phyloP scores from a whole-genome alignment of 2,329 filamentous ascomycete species.

The Paecilomyces formosus region DNA sequence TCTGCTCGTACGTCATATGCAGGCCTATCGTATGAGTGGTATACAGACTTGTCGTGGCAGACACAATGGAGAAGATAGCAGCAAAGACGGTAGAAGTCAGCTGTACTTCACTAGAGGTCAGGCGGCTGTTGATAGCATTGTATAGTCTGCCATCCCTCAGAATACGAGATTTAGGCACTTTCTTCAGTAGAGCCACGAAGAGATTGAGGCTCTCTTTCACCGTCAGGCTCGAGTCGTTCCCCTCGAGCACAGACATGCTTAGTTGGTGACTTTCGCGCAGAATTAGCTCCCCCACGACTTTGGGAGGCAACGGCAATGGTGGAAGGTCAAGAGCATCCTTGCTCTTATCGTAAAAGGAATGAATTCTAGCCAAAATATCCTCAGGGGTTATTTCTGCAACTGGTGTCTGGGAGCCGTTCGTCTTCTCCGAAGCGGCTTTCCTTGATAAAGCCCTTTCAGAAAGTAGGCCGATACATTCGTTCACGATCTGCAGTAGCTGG shows the following conservation, averaged over 20 bases:
- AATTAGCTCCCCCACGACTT: constrained; percentile 54
- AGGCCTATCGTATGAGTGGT: constrained; percentile 26
- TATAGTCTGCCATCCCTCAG: constrained; percentile 28
- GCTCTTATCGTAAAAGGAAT: constrained; percentile 60
- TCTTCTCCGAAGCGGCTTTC: constrained; percentile 31
- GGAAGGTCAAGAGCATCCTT: constrained; percentile 62
- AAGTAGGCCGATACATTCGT: constrained; percentile 33
- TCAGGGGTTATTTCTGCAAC: constrained; percentile 10
- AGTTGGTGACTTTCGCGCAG: constrained; percentile 50
- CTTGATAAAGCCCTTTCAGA: constrained; percentile 42
- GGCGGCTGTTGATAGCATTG: constrained; percentile 21
- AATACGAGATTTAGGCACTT: constrained; percentile 28
- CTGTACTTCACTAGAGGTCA: constrained; percentile 14
- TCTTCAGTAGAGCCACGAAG: constrained; percentile 44
- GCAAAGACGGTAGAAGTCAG: constrained; percentile 25
- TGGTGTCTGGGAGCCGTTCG: constrained; percentile 5
- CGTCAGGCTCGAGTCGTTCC: constrained; percentile 26
- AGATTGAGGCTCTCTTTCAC: constrained; percentile 54
- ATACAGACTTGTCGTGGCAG: constrained; percentile 39
- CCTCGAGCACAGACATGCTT: constrained; percentile 24
- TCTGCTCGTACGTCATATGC: constrained; percentile 38
- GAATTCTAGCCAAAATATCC: constrained; percentile 54
- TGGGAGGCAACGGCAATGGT: constrained; percentile 51
- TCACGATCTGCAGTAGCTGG: constrained; percentile 21
- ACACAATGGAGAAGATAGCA: constrained; percentile 35